Base-by-base conservation (phyloP, 2,329 filamentous ascomycete species). In the Neoascochyta sp. region DNA sequence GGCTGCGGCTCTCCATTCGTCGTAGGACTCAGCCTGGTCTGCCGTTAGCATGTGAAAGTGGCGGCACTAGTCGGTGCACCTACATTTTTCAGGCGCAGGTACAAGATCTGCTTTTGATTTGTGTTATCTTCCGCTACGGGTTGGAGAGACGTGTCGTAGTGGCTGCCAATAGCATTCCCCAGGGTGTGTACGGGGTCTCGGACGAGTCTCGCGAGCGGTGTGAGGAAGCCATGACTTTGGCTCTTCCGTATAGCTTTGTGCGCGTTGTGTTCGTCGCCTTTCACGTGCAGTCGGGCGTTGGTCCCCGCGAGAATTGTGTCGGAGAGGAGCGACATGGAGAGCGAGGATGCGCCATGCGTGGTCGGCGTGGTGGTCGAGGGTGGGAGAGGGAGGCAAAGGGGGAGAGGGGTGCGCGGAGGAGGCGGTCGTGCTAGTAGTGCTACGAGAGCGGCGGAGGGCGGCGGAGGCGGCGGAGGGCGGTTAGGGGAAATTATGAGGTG, bases 1-100 rank as follows among this genome's bases (percentile, higher is more conserved):
- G 3, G 89, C 89, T 7, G 85, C 83, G 10, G 68, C 68, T 45
- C 81, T 75, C 87, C 89, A 95, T 54, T 88, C 78, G 27, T 73
- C 66, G 46, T 80, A 74, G 1, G 76, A 76, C 36, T 77, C 73
- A 39, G 86, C 84, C 80, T 86, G 27, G 18, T 20, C 3, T 35
- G 13, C 27, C 11, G 29, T 60, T 43, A 57, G 52, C 44, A 56
- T 47, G 47, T 50, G 50, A 55, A 33, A 36, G 26, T n/a, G 29
- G 14, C 16, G 35, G 29, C 18, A 36, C 44, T 29, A 42, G 43
- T 25, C 33, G 22, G 16, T 29, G 23, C 16, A 67, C 75, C 57
- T 62, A 82, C 81, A 64, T 78, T 76, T 43, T 78, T 76, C 71
- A 89, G 73, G 41, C 75, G 74, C 40, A 79, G 57, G 38, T 76